Evolutionary conservation across 106 monocot species (phyloP), one percentile per base, ranked within the genome.

Genomic region (Allium fistulosum): DNA sequence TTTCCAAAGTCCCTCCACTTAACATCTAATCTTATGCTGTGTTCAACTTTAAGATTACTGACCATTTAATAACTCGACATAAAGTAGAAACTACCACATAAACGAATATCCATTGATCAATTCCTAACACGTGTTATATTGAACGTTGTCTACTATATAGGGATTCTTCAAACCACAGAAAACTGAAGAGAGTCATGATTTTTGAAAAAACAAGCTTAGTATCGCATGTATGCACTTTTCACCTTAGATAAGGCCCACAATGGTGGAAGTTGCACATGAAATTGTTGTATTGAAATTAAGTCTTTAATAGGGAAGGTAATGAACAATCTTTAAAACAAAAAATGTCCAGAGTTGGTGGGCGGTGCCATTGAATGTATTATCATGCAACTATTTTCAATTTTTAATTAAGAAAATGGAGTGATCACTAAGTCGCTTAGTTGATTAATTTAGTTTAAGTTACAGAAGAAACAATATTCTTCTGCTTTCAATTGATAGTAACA

Each of bases 181-280:
- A 76, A 51, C 10, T 71, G 0, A 58, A 56, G 53, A 59, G 73
- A 52, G 75, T 71, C 17, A 65, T 76, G 48, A 22, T 73, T 28
- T 13, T 72, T 0, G 77, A 84, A 67, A 60, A 27, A 65, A 84
- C 47, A 80, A 80, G 66, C 78, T 85, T 2, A 79, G 83, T 2
- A 63, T 85, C 11, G 65, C 59, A 0, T 83, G 80, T 72, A 74
- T 85, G 10, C 83, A 77, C 37, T 26, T 28, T 59, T 58, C 75
- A 1, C 83, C 85, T 2, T 68, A 79, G 7, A 52, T 65, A 68
- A 50, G 85, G 65, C 85, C 88, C 6, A 75, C 74, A 63, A 85
- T 92, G 87, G 51, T 68, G 9, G 81, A 78, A 5, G 87, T 87
- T 26, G 86, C 86, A 9, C 74, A 80, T 46, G 81, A 81, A 67